Base-by-base conservation (phyloP, 2,329 filamentous ascomycete genomes). In the Aureobasidium melanogenum region DNA sequence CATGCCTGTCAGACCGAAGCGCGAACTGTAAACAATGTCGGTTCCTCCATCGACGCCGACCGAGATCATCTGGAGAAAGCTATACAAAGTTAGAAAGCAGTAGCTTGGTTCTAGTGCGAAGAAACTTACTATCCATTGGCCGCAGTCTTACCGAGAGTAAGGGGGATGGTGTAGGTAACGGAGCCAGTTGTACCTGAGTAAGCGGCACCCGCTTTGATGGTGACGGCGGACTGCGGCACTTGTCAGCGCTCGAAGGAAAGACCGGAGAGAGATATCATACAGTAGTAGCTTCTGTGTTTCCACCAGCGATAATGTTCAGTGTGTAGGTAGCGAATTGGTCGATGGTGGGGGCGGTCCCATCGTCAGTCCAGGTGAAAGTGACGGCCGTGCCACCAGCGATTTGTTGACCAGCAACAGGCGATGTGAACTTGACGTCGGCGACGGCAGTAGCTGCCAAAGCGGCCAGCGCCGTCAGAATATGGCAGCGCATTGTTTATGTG, bases 1-100 rank as follows among this genome's bases (percentile, higher is more conserved):
- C 85, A 88, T 88, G 66, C 79, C 80, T 12, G 76, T 77, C 57
- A 88, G 74, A n/a, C 82, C 80, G 73, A 89, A 89, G 64, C 85
- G 84, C 54, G 75, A 67, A 12, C 85, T 87, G 69, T 80, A 88
- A 67, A 82, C 84, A 61, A 79, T 81, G 22, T 84, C 75, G 4
- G 78, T 80, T 34, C 80, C 80, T 39, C 82, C 80, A n/a, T 78
- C 77, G 19, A 77, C 76, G 5, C 78, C 79, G 7, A 77, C 77
- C 17, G 84, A 81, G 61, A 82, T 73, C 71, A 88, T 84, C 64
- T 81, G 80, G 17, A 85, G 70, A 70, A 84, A 86, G 71, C 82
- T 84, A 65, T 8, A 38, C 4, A 26, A 7, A 48, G 44, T 38
- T 34, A 59, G 56, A 6, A 26, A 7, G 24, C n/a, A 12, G 19